These are phyloP conservation scores for Fusarium miscanthi DNA, from an alignment of 2,329 filamentous ascomycete genomes.

Conservation along the genomic window DNA sequence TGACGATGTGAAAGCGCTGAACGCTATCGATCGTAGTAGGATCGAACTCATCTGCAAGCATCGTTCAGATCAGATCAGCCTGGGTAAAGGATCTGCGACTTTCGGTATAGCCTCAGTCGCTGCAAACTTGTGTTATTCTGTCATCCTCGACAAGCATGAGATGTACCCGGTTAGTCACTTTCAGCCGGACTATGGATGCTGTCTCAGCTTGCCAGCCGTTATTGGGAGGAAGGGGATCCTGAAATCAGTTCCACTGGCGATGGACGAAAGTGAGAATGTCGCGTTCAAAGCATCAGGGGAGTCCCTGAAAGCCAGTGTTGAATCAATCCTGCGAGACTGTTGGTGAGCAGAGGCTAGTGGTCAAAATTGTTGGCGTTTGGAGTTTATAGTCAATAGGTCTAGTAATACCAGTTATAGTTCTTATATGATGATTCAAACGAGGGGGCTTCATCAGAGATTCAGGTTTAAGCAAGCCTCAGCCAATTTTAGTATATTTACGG, in stretches of 20 bases:
- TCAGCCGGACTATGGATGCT: conserved; percentile 58
- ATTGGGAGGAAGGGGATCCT: conserved; percentile 59
- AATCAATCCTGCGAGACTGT: too few relatives aligned
- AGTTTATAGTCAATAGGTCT: too few relatives aligned
- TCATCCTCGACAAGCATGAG: conserved; percentile 60
- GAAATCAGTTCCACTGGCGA: neutral
- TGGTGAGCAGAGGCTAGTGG: too few relatives aligned
- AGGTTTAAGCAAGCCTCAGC: too few relatives aligned
- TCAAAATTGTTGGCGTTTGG: too few relatives aligned
- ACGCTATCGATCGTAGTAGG: conserved; percentile 36
- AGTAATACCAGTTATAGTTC: too few relatives aligned
- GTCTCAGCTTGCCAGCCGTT: conserved; percentile 61
- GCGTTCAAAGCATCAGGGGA: too few relatives aligned
- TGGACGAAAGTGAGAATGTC: too few relatives aligned
- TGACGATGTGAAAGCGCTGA: conserved; percentile 2
- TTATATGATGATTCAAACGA: too few relatives aligned
- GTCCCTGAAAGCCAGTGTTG: too few relatives aligned
- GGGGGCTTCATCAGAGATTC: too few relatives aligned
- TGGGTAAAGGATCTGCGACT: conserved; percentile 61
- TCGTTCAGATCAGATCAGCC: conserved; percentile 60
- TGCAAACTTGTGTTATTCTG: conserved; percentile 61
- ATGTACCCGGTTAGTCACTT: conserved; percentile 62
- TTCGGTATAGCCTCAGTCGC: conserved; percentile 63
- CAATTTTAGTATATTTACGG: too few relatives aligned
- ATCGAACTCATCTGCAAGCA: conserved; percentile 57